Evolutionary conservation across 768 basidiomycete genomes (phyloP), one percentile per base, ranked within the genome.

Genomic region (Leccinum imitatum): DNA sequence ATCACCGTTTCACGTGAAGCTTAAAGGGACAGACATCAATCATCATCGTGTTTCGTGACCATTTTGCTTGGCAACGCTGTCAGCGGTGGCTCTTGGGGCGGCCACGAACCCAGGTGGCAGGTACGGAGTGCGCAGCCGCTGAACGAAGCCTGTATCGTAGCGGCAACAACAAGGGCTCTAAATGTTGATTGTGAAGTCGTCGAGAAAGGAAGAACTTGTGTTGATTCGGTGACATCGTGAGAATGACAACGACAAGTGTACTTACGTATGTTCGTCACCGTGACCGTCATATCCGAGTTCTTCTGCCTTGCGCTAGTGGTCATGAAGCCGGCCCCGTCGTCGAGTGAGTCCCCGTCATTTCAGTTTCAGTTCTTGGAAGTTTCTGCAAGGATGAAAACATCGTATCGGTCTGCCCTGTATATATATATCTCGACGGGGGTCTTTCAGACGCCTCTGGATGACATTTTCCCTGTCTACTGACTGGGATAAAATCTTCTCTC

Each of bases 401-500:
- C 53, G 71, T 73, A 71, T 72, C 68, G 50, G 17, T 57, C 54
- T 46, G 57, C 53, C 15, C 30, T 30, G 10, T 53, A 21, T 39
- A 56, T n/a, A 31, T 51, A 31, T 31, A 31, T 56, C 53, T 19
- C 19, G 72, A 73, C 63, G 67, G 57, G 64, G 73, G 73, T 69
- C 70, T 23, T 48, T 4, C 27, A 44, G 71, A 62, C 66, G 74
- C 71, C 72, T 46, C 67, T 64, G 62, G 46, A 62, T 71, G 73
- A 74, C 65, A 30, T 27, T n/a, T 21, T 65, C 57, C 63, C 65
- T 21, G 65, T 64, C 57, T 2, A 15, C 9, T 6, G 58, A 56
- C 63, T 31, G 66, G 67, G 65, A 63, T 13, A 5, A 6, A 57
- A 74, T 74, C 73, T 74, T 74, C 73, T 74, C 74, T 75, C 74